phyloP scores from a whole-genome alignment of 2,329 filamentous ascomycete genomes.

The Venturia aucupariae region DNA sequence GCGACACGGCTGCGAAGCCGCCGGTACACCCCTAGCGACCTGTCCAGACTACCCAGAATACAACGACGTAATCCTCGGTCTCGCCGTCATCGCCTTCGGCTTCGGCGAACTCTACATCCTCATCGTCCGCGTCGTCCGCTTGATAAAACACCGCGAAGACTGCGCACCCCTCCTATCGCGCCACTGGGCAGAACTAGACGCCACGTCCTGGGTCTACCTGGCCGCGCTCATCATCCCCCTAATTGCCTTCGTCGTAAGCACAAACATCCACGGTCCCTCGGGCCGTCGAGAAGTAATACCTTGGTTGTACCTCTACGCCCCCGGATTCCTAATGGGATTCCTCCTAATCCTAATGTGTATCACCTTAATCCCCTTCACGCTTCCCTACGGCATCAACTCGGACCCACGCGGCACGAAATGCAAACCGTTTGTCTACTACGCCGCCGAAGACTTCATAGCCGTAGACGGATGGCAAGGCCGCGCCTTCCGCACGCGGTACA shows the following conservation, averaged over 20 bases:
- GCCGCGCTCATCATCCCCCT: conserved; percentile 23
- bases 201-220: conserved; percentile 25
- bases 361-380: conserved; percentile 23
- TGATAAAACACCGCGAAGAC: conserved; percentile 21
- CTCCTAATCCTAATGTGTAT: conserved; percentile 23
- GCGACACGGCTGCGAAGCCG: conserved; percentile 7
- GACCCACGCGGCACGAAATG: conserved; percentile 21
- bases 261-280: not conserved
- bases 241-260: conserved; percentile 21
- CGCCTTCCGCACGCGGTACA: conserved; percentile 25
- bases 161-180: conserved; percentile 24
- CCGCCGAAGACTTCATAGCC: conserved; percentile 26
- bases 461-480: conserved; percentile 25
- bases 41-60: conserved; percentile 18
- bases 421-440: conserved; percentile 26
- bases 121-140: conserved; percentile 21
- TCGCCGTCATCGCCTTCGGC: conserved; percentile 23
- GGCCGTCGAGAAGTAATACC: conserved; percentile 21
- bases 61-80: conserved; percentile 23
- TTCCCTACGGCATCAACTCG: conserved; percentile 26
- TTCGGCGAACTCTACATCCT: conserved; percentile 26
- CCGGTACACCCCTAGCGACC: not conserved
- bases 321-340: conserved; percentile 24
- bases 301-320: conserved; percentile 24
- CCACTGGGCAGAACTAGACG: conserved; percentile 24